A percentile compares a stretch with the other conserved stretches of the same genome.
Evolutionary conservation across 257 asterid genomes (phyloP).

Genomic region (Gardenia jasminoides): DNA sequence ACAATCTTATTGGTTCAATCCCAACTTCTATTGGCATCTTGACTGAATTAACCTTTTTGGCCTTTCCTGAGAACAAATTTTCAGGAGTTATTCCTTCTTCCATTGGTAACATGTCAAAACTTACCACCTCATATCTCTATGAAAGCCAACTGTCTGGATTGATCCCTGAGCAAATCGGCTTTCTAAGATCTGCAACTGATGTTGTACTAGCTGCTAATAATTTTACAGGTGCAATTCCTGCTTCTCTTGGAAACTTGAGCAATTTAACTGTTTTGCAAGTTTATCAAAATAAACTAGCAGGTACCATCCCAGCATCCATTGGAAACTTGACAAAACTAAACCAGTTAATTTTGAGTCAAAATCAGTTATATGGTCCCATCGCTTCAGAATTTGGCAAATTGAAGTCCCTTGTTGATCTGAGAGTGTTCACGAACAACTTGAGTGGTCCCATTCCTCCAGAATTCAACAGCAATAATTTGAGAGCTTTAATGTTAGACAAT

Average conservation of each 20-base stretch:
- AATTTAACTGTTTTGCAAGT: constrained; percentile 10
- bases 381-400: neutral
- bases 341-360: neutral
- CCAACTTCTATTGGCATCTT: constrained; percentile 9
- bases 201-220: constrained; percentile 25
- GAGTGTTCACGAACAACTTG: neutral
- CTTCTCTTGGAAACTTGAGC: constrained; percentile 29
- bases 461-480: neutral
- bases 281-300: neutral
- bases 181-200: constrained; percentile 12
- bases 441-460: neutral
- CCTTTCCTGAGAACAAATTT: neutral
- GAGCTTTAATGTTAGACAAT: constrained; percentile 12
- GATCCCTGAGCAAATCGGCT: constrained; percentile 19
- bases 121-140: neutral
- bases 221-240: constrained; percentile 27
- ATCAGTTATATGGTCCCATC: neutral
- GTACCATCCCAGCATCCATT: neutral
- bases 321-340: neutral
- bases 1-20: constrained; percentile 15
- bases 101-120: constrained; percentile 11
- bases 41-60: neutral
- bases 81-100: constrained; percentile 18
- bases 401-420: neutral
- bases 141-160: neutral